These are phyloP conservation scores for Eucalyptus victrix DNA, from an alignment of 345 rosid genomes.

Conservation along the genomic window DNA sequence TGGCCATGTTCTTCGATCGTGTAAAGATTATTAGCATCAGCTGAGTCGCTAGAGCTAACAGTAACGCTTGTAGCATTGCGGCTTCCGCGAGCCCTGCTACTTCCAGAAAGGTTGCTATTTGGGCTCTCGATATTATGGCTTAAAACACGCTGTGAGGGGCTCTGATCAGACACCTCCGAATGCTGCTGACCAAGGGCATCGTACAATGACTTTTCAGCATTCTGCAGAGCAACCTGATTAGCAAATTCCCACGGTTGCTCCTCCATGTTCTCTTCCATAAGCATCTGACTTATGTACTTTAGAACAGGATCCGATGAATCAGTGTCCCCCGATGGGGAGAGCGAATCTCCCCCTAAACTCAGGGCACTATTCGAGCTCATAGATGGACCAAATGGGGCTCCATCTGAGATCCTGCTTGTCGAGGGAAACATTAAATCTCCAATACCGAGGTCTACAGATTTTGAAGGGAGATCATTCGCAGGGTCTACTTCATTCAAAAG, in stretches of 20 bases:
- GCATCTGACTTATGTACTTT: constrained; percentile 54
- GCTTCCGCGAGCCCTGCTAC: background rate
- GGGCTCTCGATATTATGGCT: constrained; percentile 5
- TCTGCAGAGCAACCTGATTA: constrained; percentile 47
- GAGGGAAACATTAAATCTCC: background rate
- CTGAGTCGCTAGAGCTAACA: background rate
- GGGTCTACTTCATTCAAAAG: background rate
- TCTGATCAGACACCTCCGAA: constrained; percentile 1
- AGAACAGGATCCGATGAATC: constrained; percentile 39
- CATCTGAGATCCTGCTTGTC: background rate
- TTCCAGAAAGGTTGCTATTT: background rate
- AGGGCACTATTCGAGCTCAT: background rate
- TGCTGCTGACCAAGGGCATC: constrained; percentile 33
- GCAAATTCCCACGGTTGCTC: constrained; percentile 37
- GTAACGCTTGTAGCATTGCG: background rate
- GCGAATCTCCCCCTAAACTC: background rate
- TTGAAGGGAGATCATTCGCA: background rate
- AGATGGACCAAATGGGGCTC: background rate
- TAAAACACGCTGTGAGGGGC: background rate
- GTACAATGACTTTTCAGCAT: constrained; percentile 55
- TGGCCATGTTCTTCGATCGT: background rate
- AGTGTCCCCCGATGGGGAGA: constrained; percentile 25
- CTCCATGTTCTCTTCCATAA: constrained; percentile 67
- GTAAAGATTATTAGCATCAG: background rate
- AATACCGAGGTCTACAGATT: background rate